A percentile compares a stretch with the other conserved stretches of the same genome.
These are phyloP conservation scores for Colletotrichum tropicale DNA, from an alignment of 2,329 filamentous ascomycete genomes.

Conservation along the genomic window DNA sequence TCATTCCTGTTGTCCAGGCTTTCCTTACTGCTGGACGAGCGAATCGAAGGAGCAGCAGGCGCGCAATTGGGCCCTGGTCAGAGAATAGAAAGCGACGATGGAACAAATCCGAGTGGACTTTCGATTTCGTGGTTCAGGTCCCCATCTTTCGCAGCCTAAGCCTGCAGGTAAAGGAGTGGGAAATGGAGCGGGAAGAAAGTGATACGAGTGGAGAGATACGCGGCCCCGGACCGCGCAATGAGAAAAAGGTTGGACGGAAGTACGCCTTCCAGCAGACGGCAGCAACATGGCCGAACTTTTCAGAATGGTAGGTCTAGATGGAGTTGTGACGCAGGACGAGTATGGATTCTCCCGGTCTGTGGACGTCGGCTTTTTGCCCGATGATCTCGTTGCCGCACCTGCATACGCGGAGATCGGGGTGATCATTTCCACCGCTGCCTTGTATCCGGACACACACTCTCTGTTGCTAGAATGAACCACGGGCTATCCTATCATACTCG, in stretches of 20 bases:
- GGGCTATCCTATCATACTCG: neutral
- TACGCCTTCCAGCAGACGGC: neutral
- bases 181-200: too few species aligned
- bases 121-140: neutral
- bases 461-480: neutral
- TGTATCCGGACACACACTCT: neutral
- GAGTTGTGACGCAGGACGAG: neutral
- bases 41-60: neutral
- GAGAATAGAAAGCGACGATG: neutral
- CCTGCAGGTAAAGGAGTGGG: too few species aligned
- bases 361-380: neutral
- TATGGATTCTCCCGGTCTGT: neutral
- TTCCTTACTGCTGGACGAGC: neutral
- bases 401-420: neutral
- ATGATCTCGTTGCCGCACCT: neutral
- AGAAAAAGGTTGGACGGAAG: neutral
- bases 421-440: neutral
- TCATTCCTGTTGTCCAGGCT: neutral
- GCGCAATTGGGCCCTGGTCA: neutral
- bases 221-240: neutral
- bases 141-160: neutral
- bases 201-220: neutral
- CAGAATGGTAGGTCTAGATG: neutral
- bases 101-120: neutral
- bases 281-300: neutral